phyloP scores from a whole-genome alignment of 345 rosid species.

The Eucalyptus victrix region DNA sequence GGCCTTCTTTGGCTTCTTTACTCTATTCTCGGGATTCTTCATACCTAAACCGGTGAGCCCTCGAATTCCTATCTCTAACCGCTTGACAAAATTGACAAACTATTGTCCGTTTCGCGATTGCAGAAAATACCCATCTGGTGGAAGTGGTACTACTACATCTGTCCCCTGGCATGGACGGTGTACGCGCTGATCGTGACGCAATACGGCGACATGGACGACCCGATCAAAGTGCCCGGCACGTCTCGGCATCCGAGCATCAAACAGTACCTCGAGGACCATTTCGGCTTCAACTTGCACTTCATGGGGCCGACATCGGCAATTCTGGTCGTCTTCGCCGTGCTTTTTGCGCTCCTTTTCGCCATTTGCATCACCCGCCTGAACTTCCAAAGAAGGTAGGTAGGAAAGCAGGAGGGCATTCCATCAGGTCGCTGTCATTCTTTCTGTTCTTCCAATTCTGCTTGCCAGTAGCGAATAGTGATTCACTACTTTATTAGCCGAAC shows the following conservation, averaged over 20 bases:
- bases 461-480: not conserved
- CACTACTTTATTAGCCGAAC: not conserved
- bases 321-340: conserved; percentile 5
- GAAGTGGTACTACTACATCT: conserved; percentile 42
- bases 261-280: conserved; percentile 4
- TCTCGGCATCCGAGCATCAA: not conserved
- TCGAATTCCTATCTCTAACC: not conserved
- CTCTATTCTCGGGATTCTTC: conserved; percentile 46
- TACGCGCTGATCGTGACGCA: conserved; percentile 32
- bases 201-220: conserved; percentile 16
- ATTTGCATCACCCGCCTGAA: conserved; percentile 16
- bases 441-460: not conserved
- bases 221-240: conserved; percentile 4
- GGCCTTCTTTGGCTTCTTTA: conserved; percentile 27
- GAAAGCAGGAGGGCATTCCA: not conserved
- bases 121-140: conserved; percentile 53
- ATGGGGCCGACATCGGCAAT: conserved; percentile 18
- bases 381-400: conserved; percentile 21
- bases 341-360: conserved; percentile 21
- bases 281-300: conserved; percentile 15
- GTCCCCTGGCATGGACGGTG: conserved; percentile 40
- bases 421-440: not conserved
- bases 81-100: not conserved
- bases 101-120: not conserved
- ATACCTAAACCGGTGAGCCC: conserved; percentile 28